Evolutionary conservation across 345 rosid species (phyloP), one percentile per base, ranked within the genome.

Genomic region (Camelina sativa): DNA sequence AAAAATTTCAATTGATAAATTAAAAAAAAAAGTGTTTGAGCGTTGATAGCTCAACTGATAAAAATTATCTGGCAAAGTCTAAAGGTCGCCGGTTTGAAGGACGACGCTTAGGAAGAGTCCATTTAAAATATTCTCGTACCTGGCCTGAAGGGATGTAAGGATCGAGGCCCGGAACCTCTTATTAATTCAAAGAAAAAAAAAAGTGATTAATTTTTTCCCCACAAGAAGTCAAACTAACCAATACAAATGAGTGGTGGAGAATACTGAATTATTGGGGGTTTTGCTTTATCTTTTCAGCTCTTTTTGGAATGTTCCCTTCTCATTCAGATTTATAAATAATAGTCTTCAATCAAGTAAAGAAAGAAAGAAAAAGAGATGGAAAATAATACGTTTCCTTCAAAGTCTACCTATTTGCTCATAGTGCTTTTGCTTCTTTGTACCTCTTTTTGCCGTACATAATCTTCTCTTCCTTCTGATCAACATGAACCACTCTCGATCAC

Each of bases 341-440:
- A 16, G 19, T 6, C 68, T 30, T 64, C 11, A 64, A 47, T 64
- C 25, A 47, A 28, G 16, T 1, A 20, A 50, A n/a, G 11, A 28
- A 46, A 28, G 20, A 64, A 9, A 28, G 7, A 47, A 2, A 17
- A 30, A 28, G 47, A 60, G 41, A 64, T 64, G 55, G 38, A 23
- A 44, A 64, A 5, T 5, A 10, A 16, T n/a, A 64, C 25, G 0
- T 30, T 30, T 13, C 16, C 28, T 64, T 46, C 69, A 11, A 52
- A 64, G 11, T 2, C 51, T 2, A 0, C 5, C 16, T 4, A 16
- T 8, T 64, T 46, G 15, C 69, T 47, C 16, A 47, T 47, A 0
- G 8, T 30, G 23, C 41, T 66, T 48, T 50, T 66, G 19, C 58
- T 65, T 34, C 70, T 65, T 65, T 47, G 28, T 19, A 50, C 11